Evolutionary conservation across 208 protist genomes (phyloP), one percentile per base, ranked within the genome.

Genomic region (Trypanosoma congolense): DNA sequence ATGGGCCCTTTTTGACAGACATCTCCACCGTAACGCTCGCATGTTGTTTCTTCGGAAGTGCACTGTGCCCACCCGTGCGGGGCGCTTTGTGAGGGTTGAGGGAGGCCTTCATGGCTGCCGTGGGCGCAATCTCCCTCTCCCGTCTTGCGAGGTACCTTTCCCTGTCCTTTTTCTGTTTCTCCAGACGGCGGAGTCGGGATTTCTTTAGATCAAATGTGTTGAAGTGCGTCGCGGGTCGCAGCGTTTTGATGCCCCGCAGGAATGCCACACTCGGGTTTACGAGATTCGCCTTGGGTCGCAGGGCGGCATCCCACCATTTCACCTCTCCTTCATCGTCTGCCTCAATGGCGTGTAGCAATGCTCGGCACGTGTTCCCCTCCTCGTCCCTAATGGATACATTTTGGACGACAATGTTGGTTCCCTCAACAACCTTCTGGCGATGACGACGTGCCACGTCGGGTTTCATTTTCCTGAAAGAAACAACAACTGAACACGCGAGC

Each of bases 121-220:
- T 87, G 4, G 85, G 85, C 3, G 79, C 76, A 31, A 92, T 58
- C 52, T 85, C 75, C 53, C 65, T 62, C 65, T 75, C 68, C 22
- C 85, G 80, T 2, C 81, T 61, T 56, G 46, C 53, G 48, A 81
- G 45, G 14, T 69, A 73, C 30, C 50, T 75, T 2, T 46, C 47
- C 42, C 70, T 77, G 43, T 92, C 85, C 51, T 73, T 78, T 61
- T 85, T 60, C 52, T 86, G 77, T 58, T 87, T 89, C 14, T 75
- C 74, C 18, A 89, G 40, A 6, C 85, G 85, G 14, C 85, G 80
- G 36, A 86, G 65, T 56, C 83, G 85, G 18, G 74, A 57, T 70
- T 87, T 89, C 46, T 73, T 66, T 22, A 77, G 24, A 48, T 92
- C 81, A 57, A 87, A 92, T 9, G 85, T 92, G 61, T 83, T 81